phyloP scores from a whole-genome alignment of 2,329 filamentous ascomycete species.

The Blastomyces gilchristii region DNA sequence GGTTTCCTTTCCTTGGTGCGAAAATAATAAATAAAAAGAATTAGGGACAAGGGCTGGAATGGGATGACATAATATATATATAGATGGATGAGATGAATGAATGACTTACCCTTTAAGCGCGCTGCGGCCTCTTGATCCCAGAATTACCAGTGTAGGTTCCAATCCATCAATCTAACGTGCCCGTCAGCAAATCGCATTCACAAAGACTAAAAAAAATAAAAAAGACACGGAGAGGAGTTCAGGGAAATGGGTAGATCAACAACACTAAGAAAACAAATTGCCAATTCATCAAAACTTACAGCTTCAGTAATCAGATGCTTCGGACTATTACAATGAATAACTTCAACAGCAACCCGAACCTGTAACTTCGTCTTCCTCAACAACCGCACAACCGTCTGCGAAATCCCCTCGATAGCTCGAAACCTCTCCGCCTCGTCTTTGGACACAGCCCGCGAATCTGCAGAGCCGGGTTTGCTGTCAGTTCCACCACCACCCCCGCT shows the following conservation, averaged over 20 bases:
- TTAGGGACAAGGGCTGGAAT: too few relatives aligned
- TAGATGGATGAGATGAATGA: background rate
- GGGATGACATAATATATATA: background rate
- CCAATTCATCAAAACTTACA: conserved; percentile 33
- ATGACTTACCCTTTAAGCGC: conserved; percentile 74
- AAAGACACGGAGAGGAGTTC: too few relatives aligned
- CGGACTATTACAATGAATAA: conserved; percentile 95
- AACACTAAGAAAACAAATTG: background rate
- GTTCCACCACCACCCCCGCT: conserved; percentile 26
- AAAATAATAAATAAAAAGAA: background rate
- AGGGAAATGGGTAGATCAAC: background rate
- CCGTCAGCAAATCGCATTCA: conserved; percentile 6
- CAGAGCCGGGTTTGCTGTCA: conserved; percentile 35
- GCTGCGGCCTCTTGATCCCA: conserved; percentile 83
- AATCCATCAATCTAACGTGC: conserved; percentile 65
- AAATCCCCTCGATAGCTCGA: conserved; percentile 72
- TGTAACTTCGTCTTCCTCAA: conserved; percentile 85
- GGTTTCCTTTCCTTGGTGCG: background rate
- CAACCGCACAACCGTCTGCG: conserved; percentile 71
- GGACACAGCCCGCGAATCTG: conserved; percentile 42
- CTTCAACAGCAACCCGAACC: conserved; percentile 86
- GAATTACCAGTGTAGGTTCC: conserved; percentile 81
- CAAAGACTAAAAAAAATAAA: background rate
- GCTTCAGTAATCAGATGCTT: conserved; percentile 95
- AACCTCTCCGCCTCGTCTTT: conserved; percentile 68